These are phyloP conservation scores for Apiotrichum domesticum DNA, from an alignment of 1,284 basidiomycete species.

Conservation along the genomic window DNA sequence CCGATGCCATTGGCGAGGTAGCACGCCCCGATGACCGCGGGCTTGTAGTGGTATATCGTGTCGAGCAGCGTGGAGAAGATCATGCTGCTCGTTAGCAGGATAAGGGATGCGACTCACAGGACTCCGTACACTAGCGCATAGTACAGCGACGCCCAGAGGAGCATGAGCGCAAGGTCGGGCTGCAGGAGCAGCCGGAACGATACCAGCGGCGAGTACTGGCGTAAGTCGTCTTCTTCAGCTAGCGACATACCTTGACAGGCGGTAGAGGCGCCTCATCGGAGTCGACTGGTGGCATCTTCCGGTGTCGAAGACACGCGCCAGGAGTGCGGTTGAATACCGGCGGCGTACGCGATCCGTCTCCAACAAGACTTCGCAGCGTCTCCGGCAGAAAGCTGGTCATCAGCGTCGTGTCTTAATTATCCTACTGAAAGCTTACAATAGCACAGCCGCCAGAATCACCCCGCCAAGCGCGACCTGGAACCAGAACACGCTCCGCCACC, in stretches of 20 bases:
- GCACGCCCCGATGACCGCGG: slow-evolving; percentile 32
- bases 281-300: slow-evolving; percentile 4
- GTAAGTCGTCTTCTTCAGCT: background rate
- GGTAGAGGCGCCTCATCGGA: slow-evolving; percentile 2
- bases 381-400: slow-evolving; percentile 30
- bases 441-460: slow-evolving; percentile 13
- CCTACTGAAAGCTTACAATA: slow-evolving; percentile 10
- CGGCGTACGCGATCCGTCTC: slow-evolving; percentile 30
- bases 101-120: slow-evolving; percentile 12
- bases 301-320: slow-evolving; percentile 11
- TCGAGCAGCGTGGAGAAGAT: slow-evolving; percentile 35
- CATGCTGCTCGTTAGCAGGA: slow-evolving; percentile 17
- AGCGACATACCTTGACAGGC: slow-evolving; percentile 15
- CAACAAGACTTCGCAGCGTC: slow-evolving; percentile 36
- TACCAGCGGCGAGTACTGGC: slow-evolving; percentile 29
- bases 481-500: slow-evolving; percentile 26
- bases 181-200: slow-evolving; percentile 30
- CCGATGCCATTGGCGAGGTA: slow-evolving; percentile 39
- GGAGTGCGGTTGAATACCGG: slow-evolving; percentile 32
- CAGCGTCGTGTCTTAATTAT: background rate
- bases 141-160: slow-evolving; percentile 30
- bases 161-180: slow-evolving; percentile 32
- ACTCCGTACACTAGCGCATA: slow-evolving; percentile 37
- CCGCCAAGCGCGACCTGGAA: slow-evolving; percentile 22
- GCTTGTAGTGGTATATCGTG: slow-evolving; percentile 26